Evolutionary conservation across 371 early-diverging fungal genomes (phyloP).

Genomic region (Aphelidium insulamus): DNA sequence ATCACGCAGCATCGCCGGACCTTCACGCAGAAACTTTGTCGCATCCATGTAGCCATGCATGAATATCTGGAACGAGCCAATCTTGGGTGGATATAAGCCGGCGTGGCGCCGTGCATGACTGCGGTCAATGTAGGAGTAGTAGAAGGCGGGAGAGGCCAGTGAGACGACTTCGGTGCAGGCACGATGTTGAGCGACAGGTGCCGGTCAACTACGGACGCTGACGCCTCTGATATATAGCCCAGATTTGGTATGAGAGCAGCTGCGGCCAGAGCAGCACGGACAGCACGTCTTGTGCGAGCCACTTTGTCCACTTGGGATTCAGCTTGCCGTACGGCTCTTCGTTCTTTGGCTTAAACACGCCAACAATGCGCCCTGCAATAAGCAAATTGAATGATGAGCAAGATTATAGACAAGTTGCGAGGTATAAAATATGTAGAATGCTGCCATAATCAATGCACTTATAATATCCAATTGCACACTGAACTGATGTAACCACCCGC

Average conservation of each 20-base stretch:
- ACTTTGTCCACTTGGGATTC: constrained; percentile 86
- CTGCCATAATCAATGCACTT: too few relatives aligned
- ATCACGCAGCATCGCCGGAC: not conserved
- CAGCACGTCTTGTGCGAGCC: constrained; percentile 69
- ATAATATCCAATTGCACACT: too few relatives aligned
- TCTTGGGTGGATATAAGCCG: constrained; percentile 38
- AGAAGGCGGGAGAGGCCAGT: constrained; percentile 48
- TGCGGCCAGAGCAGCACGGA: constrained; percentile 74
- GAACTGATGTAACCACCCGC: too few relatives aligned
- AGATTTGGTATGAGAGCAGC: constrained; percentile 63
- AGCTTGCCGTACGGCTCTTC: constrained; percentile 78
- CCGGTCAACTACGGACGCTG: constrained; percentile 52
- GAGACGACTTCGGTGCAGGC: constrained; percentile 58
- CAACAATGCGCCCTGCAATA: too few relatives aligned
- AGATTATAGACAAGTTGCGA: too few relatives aligned
- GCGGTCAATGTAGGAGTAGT: constrained; percentile 37
- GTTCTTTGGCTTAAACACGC: constrained; percentile 81
- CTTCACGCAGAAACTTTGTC: constrained; percentile 38
- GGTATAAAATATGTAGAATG: too few relatives aligned
- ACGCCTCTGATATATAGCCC: constrained; percentile 73
- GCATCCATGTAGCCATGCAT: constrained; percentile 61
- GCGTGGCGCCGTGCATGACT: constrained; percentile 12
- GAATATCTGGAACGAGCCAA: constrained; percentile 71
- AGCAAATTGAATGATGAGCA: too few relatives aligned
- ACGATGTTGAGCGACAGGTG: constrained; percentile 52